Evolutionary conservation across 1,284 basidiomycete species (phyloP), one percentile per base, ranked within the genome.

Genomic region (Cutaneotrichosporon arboriforme): DNA sequence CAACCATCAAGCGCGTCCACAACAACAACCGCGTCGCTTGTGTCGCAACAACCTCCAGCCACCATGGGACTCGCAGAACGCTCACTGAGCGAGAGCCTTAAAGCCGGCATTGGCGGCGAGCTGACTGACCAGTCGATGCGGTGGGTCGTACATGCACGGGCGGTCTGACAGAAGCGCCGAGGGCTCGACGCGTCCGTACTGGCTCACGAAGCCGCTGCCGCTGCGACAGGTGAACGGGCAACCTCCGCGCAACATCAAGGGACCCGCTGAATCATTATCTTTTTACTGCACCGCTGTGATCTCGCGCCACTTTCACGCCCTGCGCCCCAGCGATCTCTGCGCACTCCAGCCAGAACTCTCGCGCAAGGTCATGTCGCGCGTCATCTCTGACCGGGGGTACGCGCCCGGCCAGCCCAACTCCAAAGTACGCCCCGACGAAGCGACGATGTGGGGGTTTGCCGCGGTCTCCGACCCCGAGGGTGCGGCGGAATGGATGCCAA

Each of bases 1-100:
- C n/a, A n/a, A n/a, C n/a, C n/a, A n/a, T n/a, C n/a, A n/a, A n/a
- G 31, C 41, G 41, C 41, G 41, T 41, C 39, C 9, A 8, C 26
- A 5, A 31, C 26, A 18, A 41, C 39, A 21, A n/a, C 18, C 18
- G 40, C 47, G 31, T 34, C 38, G 31, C 47, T 15, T 20, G 7
- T 8, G 17, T 20, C 10, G 17, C 26, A 5, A 20, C 26, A 22
- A 13, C 39, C 15, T 4, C 26, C 4, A 4, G n/a, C 38, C 23
- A 33, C 39, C 15, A 49, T 36, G 38, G 10, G 35, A 20, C 34
- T 31, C 26, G 22, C 26, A 17, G 79, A 93, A 65, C 86, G 94
- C 77, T 88, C 90, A 31, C 46, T 50, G 22, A 17, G 18, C 34
- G 53, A 54, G 33, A 36, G 21, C 14, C 26, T 52, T 10, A 39